Evolutionary conservation across 352 stramenopile species (phyloP), one percentile per base, ranked within the genome.

Genomic region (Globisporangium solare): DNA sequence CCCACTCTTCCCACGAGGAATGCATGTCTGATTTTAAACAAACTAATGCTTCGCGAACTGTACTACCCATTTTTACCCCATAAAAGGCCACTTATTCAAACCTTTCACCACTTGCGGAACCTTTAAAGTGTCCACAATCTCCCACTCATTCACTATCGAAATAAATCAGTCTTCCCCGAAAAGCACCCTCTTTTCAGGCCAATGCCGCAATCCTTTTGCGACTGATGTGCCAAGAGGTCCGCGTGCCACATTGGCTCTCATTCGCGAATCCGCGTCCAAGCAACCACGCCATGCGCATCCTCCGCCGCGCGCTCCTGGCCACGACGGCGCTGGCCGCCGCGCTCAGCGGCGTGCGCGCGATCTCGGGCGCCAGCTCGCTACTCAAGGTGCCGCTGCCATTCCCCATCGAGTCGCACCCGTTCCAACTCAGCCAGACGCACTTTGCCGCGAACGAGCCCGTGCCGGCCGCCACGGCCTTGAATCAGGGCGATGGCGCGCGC

Each of bases 381-480:
- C 37, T 64, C 2, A 39, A 46, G 15, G 20, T 54, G 37, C 52
- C 58, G 55, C 63, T 87, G 63, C 79, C 79, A 52, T 89, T 85
- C 64, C 57, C 75, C 20, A 59, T 83, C 35, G 64, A 61, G 49
- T 63, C 73, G 56, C 73, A 88, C 39, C 71, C 73, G 52, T 67
- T 90, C 42, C 60, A 74, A 53, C 68, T 90, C 20, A 75, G 71
- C 27, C 50, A 68, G 27, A 47, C 50, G 52, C 73, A 87, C 41
- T 87, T 88, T 51, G 79, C 76, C 0, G 59, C 61, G n/a, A 68
- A 73, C 13, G 73, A 81, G 57, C 67, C 65, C n/a, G 31, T 14
- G 1, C 7, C 18, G 1, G 7, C 10, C 3, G 8, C 39, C 11
- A 31, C 37, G 27, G 31, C 31, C 6, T 24, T 13, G 41, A 18